Conservation (phyloP, 1,139 yeast genomes). For the Entelexis sorbosivorans region DNA sequence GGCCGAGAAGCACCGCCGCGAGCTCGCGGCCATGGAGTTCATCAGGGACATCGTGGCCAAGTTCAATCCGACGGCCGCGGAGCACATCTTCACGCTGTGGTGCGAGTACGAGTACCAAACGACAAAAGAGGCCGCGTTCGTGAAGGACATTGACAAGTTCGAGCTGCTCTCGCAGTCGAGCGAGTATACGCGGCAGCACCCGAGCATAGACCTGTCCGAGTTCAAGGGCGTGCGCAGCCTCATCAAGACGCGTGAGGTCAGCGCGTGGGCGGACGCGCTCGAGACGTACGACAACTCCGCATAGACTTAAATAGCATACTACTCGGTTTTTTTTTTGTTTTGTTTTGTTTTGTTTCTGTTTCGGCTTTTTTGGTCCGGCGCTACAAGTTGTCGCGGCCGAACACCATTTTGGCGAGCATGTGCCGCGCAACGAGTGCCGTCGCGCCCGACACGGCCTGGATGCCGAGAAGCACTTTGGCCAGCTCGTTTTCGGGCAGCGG, state of each 20-base stretch:
- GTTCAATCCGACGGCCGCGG: slow-evolving; percentile 53
- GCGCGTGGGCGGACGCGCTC: slow-evolving; percentile 47
- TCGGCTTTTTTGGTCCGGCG: no score
- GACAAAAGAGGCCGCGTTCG: slow-evolving; percentile 73
- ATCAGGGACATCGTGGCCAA: slow-evolving; percentile 50
- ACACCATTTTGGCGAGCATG: slow-evolving; percentile 71
- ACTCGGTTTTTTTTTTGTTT: no score
- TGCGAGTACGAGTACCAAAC: slow-evolving; percentile 80
- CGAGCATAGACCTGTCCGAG: slow-evolving; percentile 49
- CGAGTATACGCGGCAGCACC: slow-evolving; percentile 64
- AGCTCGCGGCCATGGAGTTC: slow-evolving; percentile 59
- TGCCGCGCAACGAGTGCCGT: slow-evolving; percentile 65
- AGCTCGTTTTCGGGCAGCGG: slow-evolving; percentile 76
- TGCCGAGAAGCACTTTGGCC: slow-evolving; percentile 45
- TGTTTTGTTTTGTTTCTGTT: no score
- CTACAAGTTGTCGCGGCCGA: slow-evolving; percentile 71
- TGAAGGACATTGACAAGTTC: slow-evolving; percentile 87
- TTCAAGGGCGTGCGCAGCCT: slow-evolving; percentile 54
- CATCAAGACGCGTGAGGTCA: slow-evolving; percentile 64
- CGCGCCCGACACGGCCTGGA: slow-evolving; percentile 60
- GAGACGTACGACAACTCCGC: slow-evolving; percentile 12
- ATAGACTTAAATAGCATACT: background rate
- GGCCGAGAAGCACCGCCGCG: slow-evolving; percentile 70
- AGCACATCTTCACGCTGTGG: slow-evolving; percentile 67
- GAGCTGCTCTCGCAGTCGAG: slow-evolving; percentile 85